phyloP scores from a whole-genome alignment of 2,329 filamentous ascomycete genomes.

The Fusarium sp. region DNA sequence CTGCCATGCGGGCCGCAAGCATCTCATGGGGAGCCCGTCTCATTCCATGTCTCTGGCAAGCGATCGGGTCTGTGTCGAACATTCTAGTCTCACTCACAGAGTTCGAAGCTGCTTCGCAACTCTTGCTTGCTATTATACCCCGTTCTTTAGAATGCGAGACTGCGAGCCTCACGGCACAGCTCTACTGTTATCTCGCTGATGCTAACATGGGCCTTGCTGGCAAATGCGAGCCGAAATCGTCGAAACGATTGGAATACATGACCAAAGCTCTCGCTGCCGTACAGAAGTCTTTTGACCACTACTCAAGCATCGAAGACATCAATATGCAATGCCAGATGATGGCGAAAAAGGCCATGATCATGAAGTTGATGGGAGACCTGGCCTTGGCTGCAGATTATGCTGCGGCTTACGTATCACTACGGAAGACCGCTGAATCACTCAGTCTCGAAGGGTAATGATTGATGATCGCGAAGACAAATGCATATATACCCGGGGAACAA shows the following conservation, averaged over 20 bases:
- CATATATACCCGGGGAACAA: neutral
- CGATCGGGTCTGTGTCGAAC: slow-evolving; percentile 73
- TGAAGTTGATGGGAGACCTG: slow-evolving; percentile 75
- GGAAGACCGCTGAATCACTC: slow-evolving; percentile 53
- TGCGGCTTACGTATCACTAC: slow-evolving; percentile 71
- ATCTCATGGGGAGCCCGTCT: slow-evolving; percentile 77
- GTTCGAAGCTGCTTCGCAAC: slow-evolving; percentile 71
- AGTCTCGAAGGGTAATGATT: slow-evolving; percentile 39
- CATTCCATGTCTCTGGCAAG: slow-evolving; percentile 77
- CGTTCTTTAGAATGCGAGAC: slow-evolving; percentile 80
- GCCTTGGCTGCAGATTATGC: slow-evolving; percentile 74
- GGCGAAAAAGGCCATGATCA: slow-evolving; percentile 83
- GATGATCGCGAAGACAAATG: slow-evolving; percentile 6
- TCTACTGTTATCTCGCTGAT: slow-evolving; percentile 80
- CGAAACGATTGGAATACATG: slow-evolving; percentile 66
- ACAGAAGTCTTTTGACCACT: slow-evolving; percentile 72
- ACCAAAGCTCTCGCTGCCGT: slow-evolving; percentile 69
- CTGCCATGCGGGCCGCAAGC: slow-evolving; percentile 79
- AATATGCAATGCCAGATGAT: slow-evolving; percentile 81
- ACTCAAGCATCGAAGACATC: slow-evolving; percentile 72
- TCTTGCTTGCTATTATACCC: slow-evolving; percentile 78
- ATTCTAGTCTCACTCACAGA: slow-evolving; percentile 78
- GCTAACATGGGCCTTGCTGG: slow-evolving; percentile 83
- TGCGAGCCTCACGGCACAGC: slow-evolving; percentile 68
- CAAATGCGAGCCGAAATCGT: slow-evolving; percentile 54